Percentiles rank a stretch among this genome's conserved stretches.
Evolutionary conservation across 2,329 filamentous ascomycete genomes (phyloP).

Genomic region (Coniosporium tulheliwenetii): DNA sequence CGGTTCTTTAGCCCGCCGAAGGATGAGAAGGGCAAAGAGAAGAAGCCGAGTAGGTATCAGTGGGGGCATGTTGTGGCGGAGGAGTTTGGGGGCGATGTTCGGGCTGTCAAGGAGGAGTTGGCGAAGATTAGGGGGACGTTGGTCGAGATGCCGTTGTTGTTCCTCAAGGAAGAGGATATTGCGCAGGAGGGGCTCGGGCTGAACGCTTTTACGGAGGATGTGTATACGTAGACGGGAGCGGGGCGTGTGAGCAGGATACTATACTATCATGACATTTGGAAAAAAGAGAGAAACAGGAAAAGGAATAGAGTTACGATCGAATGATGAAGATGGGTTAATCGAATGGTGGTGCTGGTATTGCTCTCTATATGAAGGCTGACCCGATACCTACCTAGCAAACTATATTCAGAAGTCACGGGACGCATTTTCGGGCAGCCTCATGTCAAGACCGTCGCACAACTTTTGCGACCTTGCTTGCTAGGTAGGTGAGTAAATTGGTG

Average conservation of each 20-base stretch:
- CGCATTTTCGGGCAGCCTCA: no score
- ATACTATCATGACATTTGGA: no score
- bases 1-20: conserved; percentile 37
- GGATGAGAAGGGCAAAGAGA: conserved; percentile 25
- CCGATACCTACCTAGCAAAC: no score
- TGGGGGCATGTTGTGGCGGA: conserved; percentile 70
- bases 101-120: conserved; percentile 57
- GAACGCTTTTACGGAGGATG: conserved; percentile 31
- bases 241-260: no score
- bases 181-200: conserved; percentile 61
- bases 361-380: no score
- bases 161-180: conserved; percentile 73
- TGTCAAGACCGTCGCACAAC: no score
- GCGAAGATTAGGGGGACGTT: conserved; percentile 51
- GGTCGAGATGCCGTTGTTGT: conserved; percentile 64
- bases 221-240: conserved; percentile 23
- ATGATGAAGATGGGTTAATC: neutral
- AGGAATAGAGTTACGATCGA: no score
- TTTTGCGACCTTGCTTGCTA: no score
- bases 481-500: no score
- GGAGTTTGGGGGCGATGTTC: conserved; percentile 31
- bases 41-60: conserved; percentile 45
- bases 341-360: no score
- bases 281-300: no score
- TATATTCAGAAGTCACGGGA: no score